Percentiles rank a stretch among this genome's conserved stretches.
These are phyloP conservation scores for Globisporangium middletonii DNA, from an alignment of 352 stramenopile species.

Conservation along the genomic window DNA sequence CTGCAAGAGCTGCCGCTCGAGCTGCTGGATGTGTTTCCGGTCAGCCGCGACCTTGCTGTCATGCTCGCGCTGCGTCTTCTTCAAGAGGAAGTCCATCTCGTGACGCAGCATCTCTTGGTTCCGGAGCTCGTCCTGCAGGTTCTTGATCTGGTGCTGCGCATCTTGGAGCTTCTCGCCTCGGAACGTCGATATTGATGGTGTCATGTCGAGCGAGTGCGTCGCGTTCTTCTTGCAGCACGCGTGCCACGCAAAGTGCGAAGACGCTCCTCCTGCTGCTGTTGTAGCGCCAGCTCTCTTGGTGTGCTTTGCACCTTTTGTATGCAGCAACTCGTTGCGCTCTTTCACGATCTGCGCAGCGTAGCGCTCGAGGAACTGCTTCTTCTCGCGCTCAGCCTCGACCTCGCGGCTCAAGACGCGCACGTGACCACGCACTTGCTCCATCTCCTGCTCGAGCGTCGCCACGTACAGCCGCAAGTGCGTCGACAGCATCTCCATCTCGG, in stretches of 20 bases:
- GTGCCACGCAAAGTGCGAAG: slow-evolving; percentile 67
- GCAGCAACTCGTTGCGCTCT: slow-evolving; percentile 76
- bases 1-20: slow-evolving; percentile 75
- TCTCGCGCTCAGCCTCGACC: slow-evolving; percentile 48
- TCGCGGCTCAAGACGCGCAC: slow-evolving; percentile 49
- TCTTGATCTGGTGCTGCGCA: slow-evolving; percentile 33
- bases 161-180: slow-evolving; percentile 73
- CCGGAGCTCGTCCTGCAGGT: slow-evolving; percentile 50
- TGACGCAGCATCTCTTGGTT: slow-evolving; percentile 56
- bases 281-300: slow-evolving; percentile 1
- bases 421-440: slow-evolving; percentile 66
- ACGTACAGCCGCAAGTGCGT: slow-evolving; percentile 72
- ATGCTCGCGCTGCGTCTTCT: slow-evolving; percentile 67
- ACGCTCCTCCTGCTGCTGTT: not conserved
- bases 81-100: slow-evolving; percentile 63
- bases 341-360: slow-evolving; percentile 83
- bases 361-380: slow-evolving; percentile 73
- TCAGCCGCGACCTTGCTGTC: slow-evolving; percentile 57
- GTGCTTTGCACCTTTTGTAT: slow-evolving; percentile 43
- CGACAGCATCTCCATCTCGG: slow-evolving; percentile 76
- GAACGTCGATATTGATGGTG: slow-evolving; percentile 66
- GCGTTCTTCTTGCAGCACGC: slow-evolving; percentile 77
- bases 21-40: slow-evolving; percentile 58
- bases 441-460: slow-evolving; percentile 65
- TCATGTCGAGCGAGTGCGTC: slow-evolving; percentile 55